Percentiles rank a stretch among this genome's conserved stretches.
Conservation (phyloP, 2,329 filamentous ascomycete species). For the Fonsecaea nubica region DNA sequence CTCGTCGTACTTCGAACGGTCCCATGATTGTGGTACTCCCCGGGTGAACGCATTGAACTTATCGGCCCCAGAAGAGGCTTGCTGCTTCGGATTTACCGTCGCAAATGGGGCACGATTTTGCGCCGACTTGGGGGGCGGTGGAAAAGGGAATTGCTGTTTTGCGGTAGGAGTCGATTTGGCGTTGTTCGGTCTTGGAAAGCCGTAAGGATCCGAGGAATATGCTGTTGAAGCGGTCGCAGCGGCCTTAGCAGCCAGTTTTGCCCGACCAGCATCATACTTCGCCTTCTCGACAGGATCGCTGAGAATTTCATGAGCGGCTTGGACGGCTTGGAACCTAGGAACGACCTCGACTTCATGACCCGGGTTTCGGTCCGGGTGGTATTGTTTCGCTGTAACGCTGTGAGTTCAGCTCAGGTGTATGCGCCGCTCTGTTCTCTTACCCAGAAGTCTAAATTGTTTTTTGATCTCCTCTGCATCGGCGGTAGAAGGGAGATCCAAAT, state of each 20-base stretch:
- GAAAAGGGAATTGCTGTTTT: conserved; percentile 30
- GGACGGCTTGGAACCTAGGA: conserved; percentile 83
- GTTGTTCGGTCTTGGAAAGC: conserved; percentile 28
- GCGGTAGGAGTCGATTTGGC: conserved; percentile 24
- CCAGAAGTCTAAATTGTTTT: conserved; percentile 84
- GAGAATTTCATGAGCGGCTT: conserved; percentile 81
- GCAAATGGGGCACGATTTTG: conserved; percentile 22
- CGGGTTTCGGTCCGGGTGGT: conserved; percentile 87
- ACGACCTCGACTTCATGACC: conserved; percentile 81
- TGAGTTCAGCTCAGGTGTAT: conserved; percentile 31
- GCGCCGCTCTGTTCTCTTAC: conserved; percentile 52
- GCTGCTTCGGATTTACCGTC: conserved; percentile 27
- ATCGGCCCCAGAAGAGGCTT: conserved; percentile 35
- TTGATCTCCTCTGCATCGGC: conserved; percentile 79
- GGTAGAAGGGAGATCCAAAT: conserved; percentile 73
- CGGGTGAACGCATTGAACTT: conserved; percentile 39
- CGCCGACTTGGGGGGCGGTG: conserved; percentile 34
- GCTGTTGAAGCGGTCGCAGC: conserved; percentile 22
- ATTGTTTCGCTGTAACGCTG: conserved; percentile 70
- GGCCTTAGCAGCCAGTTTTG: conserved; percentile 34
- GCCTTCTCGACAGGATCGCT: conserved; percentile 63
- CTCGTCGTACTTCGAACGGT: conserved; percentile 37
- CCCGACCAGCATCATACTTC: conserved; percentile 68
- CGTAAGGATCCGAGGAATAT: conserved; percentile 31
- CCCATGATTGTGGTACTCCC: conserved; percentile 37